Evolutionary conservation across 108 stramenopile genomes (phyloP), one percentile per base, ranked within the genome.

Genomic region (Discostella pseudostelligera): DNA sequence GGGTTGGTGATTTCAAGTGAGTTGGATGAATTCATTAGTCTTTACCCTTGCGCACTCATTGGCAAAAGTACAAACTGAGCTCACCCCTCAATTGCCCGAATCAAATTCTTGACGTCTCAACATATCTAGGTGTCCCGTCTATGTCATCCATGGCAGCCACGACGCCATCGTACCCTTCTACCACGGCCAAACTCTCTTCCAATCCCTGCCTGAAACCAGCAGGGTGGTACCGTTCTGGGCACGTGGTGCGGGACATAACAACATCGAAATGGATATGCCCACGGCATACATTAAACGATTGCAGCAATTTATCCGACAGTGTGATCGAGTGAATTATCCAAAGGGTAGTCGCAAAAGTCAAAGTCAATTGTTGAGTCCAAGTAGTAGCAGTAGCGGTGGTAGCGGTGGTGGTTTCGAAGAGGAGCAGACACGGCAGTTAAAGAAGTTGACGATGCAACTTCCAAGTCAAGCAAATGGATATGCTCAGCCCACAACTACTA

Each of bases 151-250:
- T 68, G 92, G 92, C 20, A 83, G 79, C 16, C 48, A 82, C 21
- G 92, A 90, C 59, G 83, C 76, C 58, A 76, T 90, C 16, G 84
- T 93, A 10, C 89, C 92, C n/a, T 87, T 85, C 50, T 80, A 87
- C 67, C 89, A 90, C 43, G 89, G 85, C 1, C 60, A 73, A 54
- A 78, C 74, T 9, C 70, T 90, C 14, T 87, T 85, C 43, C 45
- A 87, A 32, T 65, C 54, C 0, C 43, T 86, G 24, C 83, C 84
- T 13, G 81, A 77, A 4, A 58, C 81, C 19, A 82, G 72, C 43
- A 81, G 79, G 56, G 75, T 81, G 29, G 84, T 80, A 43, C 90
- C 90, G 7, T 87, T 86, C 67, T 91, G 90, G 87, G 86, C 84
- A 8, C 67, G 73, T 40, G 86, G 86, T 55, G 80, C 81, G 12